Evolutionary conservation across 192 early-diverging fungal genomes (phyloP).

Genomic region (Coemansia asiatica): DNA sequence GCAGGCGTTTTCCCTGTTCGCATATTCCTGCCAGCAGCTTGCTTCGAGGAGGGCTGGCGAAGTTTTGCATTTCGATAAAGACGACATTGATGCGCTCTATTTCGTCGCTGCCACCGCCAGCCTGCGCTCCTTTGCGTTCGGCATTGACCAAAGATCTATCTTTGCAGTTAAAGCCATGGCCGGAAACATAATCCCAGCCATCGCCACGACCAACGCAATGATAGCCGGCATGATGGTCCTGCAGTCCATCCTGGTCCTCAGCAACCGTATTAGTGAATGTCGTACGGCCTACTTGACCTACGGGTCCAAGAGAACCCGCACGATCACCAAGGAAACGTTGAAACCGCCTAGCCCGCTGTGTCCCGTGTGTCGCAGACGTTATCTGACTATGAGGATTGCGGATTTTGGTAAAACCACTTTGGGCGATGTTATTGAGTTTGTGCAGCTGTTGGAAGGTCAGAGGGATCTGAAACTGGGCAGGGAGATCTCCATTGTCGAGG

Average conservation of each 20-base stretch:
- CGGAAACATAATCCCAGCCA: slow-evolving; percentile 97
- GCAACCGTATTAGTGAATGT: slow-evolving; percentile 16
- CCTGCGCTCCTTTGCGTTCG: slow-evolving; percentile 79
- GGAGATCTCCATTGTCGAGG: slow-evolving; percentile 70
- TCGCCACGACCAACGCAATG: slow-evolving; percentile 97
- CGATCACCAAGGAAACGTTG: slow-evolving; percentile 66
- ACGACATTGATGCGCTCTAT: slow-evolving; percentile 84
- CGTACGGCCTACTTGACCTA: slow-evolving; percentile 65
- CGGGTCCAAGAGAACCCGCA: slow-evolving; percentile 58
- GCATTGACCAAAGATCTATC: slow-evolving; percentile 72
- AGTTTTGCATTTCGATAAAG: slow-evolving; percentile 91
- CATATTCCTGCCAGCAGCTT: slow-evolving; percentile 49
- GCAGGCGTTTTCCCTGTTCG: slow-evolving; percentile 73
- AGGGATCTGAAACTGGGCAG: slow-evolving; percentile 61
- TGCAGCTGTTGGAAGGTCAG: slow-evolving; percentile 42
- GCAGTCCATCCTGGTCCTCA: slow-evolving; percentile 76
- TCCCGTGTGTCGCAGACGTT: slow-evolving; percentile 66
- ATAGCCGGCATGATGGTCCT: slow-evolving; percentile 92
- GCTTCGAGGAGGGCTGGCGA: not conserved
- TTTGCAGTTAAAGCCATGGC: slow-evolving; percentile 98
- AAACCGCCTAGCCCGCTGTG: slow-evolving; percentile 73
- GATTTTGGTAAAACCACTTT: slow-evolving; percentile 66
- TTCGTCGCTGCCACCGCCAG: slow-evolving; percentile 95
- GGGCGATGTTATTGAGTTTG: slow-evolving; percentile 61
- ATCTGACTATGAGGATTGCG: slow-evolving; percentile 61